These are phyloP conservation scores for Podospora fimiseda DNA, from an alignment of 495 filamentous ascomycete genomes.

Conservation along the genomic window DNA sequence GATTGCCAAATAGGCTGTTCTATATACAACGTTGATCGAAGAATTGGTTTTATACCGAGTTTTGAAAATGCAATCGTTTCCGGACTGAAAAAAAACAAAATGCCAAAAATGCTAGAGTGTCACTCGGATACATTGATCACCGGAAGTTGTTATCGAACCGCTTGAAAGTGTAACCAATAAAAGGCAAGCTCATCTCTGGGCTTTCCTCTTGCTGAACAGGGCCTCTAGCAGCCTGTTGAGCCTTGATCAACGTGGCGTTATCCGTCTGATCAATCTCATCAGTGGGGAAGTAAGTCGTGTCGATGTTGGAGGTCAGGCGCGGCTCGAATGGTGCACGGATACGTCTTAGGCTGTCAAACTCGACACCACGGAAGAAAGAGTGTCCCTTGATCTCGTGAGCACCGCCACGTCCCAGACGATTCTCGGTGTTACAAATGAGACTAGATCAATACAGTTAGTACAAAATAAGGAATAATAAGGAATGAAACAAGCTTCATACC, in stretches of 20 bases:
- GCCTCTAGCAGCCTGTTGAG: conserved; percentile 47
- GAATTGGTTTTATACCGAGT: background rate
- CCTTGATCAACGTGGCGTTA: conserved; percentile 66
- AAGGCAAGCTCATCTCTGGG: conserved; percentile 89
- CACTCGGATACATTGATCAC: conserved; percentile 21
- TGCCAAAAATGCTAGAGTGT: background rate
- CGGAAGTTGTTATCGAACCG: conserved; percentile 78
- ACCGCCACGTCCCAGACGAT: conserved; percentile 78
- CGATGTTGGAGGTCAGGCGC: conserved; percentile 80
- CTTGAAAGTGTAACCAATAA: conserved; percentile 98
- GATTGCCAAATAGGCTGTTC: background rate
- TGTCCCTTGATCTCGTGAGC: conserved; percentile 89
- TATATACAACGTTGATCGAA: background rate
- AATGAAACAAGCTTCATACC: conserved; percentile 40
- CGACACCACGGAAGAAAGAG: conserved; percentile 91
- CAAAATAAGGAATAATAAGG: background rate
- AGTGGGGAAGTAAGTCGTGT: conserved; percentile 97
- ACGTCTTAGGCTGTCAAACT: conserved; percentile 82
- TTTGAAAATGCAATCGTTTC: no score
- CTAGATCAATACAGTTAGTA: no score
- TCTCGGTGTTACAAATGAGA: conserved; percentile 84
- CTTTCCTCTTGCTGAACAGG: conserved; percentile 38
- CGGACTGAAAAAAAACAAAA: no score
- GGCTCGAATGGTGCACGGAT: conserved; percentile 97
- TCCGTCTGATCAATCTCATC: conserved; percentile 96